These are phyloP conservation scores for Capsicum rhomboideum DNA, from an alignment of 257 asterid genomes.

Conservation along the genomic window DNA sequence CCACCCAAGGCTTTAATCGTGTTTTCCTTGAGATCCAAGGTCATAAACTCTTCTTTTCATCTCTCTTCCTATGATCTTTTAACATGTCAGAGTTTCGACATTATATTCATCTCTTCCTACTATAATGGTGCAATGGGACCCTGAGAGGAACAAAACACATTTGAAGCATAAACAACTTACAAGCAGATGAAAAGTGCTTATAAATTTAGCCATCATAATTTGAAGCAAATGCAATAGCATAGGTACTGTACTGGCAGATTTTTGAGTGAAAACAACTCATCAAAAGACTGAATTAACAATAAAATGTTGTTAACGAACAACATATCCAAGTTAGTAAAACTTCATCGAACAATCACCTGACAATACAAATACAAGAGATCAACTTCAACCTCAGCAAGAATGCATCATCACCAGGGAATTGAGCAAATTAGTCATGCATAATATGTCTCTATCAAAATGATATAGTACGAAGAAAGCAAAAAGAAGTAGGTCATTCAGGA, in stretches of 20 bases:
- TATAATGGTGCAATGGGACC: too few species aligned
- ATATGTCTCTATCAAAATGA: neutral
- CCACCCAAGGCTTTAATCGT: too few species aligned
- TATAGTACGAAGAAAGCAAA: neutral
- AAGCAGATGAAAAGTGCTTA: too few species aligned
- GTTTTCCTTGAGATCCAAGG: too few species aligned
- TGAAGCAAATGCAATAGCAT: too few species aligned
- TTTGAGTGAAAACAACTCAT: conserved; percentile 84
- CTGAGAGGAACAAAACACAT: too few species aligned
- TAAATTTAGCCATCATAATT: too few species aligned
- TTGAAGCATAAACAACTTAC: too few species aligned
- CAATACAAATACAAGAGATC: neutral
- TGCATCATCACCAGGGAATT: neutral
- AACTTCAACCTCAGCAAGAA: neutral
- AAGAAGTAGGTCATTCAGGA: neutral
- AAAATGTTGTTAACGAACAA: conserved; percentile 8
- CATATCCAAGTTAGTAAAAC: conserved; percentile 15
- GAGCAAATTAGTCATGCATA: neutral
- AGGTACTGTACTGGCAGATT: conserved; percentile 7
- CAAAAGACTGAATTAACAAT: neutral
- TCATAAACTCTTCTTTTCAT: too few species aligned
- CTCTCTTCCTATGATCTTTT: too few species aligned
- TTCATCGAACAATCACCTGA: neutral
- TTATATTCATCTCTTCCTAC: too few species aligned
- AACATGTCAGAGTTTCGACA: too few species aligned